phyloP scores from a whole-genome alignment of 768 basidiomycete species.

The Tylopilus intermedius region DNA sequence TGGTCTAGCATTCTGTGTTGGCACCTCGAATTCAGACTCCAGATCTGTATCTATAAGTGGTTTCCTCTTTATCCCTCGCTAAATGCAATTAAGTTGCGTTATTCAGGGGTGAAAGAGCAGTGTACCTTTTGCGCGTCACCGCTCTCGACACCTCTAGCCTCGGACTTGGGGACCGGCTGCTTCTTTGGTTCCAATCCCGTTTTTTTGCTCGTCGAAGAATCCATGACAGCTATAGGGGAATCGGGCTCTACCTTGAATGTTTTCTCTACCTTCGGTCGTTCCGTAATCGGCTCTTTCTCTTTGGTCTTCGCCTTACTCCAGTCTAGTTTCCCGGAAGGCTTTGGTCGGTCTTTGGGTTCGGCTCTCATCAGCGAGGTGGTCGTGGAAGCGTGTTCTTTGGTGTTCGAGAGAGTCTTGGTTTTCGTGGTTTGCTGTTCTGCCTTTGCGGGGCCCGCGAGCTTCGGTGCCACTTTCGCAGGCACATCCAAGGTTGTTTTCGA shows the following conservation, averaged over 20 bases:
- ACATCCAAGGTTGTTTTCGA: constrained; percentile 42
- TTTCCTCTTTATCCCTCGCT: constrained; percentile 42
- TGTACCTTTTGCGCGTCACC: constrained; percentile 6
- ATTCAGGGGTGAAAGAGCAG: neutral
- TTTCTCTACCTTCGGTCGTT: constrained; percentile 11
- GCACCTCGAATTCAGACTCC: constrained; percentile 25
- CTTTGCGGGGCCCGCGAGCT: constrained; percentile 9
- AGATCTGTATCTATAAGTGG: constrained; percentile 24
- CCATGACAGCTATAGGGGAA: neutral
- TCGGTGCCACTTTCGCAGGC: constrained; percentile 10
- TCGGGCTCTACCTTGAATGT: constrained; percentile 16
- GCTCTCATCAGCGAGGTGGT: constrained; percentile 17
- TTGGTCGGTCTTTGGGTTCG: constrained; percentile 28
- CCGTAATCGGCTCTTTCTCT: constrained; percentile 19
- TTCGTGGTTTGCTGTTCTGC: constrained; percentile 14
- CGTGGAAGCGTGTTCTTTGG: constrained; percentile 23
- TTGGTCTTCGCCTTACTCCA: constrained; percentile 58
- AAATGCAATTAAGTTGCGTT: constrained; percentile 22
- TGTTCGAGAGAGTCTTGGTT: constrained; percentile 24
- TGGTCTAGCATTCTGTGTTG: constrained; percentile 7
- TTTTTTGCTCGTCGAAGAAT: neutral
- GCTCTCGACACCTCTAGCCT: neutral
- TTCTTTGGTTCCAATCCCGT: neutral
- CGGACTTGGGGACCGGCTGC: neutral
- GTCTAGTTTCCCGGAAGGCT: constrained; percentile 49